Base-by-base conservation (phyloP, 1,284 basidiomycete species). In the Vanrija sp. region DNA sequence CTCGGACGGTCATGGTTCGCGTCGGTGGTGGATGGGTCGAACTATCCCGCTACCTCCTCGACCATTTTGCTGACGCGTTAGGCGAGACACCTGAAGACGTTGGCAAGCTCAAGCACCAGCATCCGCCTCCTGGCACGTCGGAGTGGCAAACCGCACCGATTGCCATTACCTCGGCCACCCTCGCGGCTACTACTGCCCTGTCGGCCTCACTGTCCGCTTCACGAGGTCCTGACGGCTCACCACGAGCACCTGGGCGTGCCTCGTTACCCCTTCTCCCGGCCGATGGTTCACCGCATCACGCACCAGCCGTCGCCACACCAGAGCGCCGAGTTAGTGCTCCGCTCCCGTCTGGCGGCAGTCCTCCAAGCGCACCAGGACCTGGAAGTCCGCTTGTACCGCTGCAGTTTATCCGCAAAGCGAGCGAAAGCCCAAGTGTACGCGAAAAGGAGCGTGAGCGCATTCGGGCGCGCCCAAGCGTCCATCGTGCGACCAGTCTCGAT, bases 11-110 rank as follows among this genome's bases (percentile, higher is more conserved):
- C 57, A 95, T 96, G 92, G 90, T 96, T 39, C 84, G 91, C 56
- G 89, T 94, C 16, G 91, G 92, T 25, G 92, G 92, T 43, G 92
- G 92, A n/a, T 95, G 92, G 92, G 79, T 84, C 51, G 91, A 94
- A 72, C 75, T 95, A 53, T 89, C 88, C 12, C 90, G 90, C 69
- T 93, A 93, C 75, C 86, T 93, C 59, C 82, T 85, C 62, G 84
- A 85, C 56, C 89, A 93, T 69, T 91, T 89, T 68, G 86, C 87
- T 20, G 87, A 90, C 52, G 81, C 84, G 51, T 85, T 91, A 68
- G 81, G 64, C 31, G 31, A 31, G 15, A 31, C 31, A 31, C 31
- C 31, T 31, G 31, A 31, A 31, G 31, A 31, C 31, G 31, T 31
- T 58, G 47, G 39, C 5, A 24, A 46, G 25, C 19, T 9, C 5